Evolutionary conservation across 2,329 filamentous ascomycete species (phyloP).

Genomic region (Talaromyces sp.): DNA sequence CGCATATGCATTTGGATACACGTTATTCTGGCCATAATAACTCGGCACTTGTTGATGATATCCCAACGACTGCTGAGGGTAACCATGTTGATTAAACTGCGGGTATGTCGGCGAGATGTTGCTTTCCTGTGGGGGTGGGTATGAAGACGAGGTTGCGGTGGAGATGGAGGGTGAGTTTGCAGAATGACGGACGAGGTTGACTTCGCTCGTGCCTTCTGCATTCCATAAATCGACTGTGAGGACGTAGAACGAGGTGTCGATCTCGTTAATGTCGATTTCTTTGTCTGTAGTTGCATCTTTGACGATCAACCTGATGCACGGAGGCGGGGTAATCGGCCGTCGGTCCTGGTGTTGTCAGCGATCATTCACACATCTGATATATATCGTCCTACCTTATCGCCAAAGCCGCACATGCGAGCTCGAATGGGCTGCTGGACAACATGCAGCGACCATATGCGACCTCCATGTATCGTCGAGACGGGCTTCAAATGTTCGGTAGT

Average conservation of each 20-base stretch:
- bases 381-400: conserved; percentile 68
- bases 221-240: conserved; percentile 69
- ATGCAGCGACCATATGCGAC: conserved; percentile 58
- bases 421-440: conserved; percentile 89
- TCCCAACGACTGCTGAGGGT: conserved; percentile 24
- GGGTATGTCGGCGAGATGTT: conserved; percentile 38
- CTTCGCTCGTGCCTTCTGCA: conserved; percentile 58
- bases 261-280: conserved; percentile 76
- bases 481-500: conserved; percentile 37
- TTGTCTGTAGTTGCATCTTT: conserved; percentile 70
- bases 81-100: conserved; percentile 37
- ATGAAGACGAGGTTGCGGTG: conserved; percentile 75
- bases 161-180: conserved; percentile 72
- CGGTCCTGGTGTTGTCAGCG: conserved; percentile 63
- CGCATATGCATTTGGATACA: conserved; percentile 36
- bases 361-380: background rate
- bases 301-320: conserved; percentile 81
- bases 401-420: conserved; percentile 97
- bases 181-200: conserved; percentile 66
- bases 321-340: conserved; percentile 90
- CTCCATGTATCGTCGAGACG: conserved; percentile 41
- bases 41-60: conserved; percentile 35
- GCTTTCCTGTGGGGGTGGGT: conserved; percentile 48
- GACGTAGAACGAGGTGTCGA: conserved; percentile 66
- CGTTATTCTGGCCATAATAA: conserved; percentile 35